Conservation (phyloP, 2,329 filamentous ascomycete genomes). For the Aureobasidium sp. region DNA sequence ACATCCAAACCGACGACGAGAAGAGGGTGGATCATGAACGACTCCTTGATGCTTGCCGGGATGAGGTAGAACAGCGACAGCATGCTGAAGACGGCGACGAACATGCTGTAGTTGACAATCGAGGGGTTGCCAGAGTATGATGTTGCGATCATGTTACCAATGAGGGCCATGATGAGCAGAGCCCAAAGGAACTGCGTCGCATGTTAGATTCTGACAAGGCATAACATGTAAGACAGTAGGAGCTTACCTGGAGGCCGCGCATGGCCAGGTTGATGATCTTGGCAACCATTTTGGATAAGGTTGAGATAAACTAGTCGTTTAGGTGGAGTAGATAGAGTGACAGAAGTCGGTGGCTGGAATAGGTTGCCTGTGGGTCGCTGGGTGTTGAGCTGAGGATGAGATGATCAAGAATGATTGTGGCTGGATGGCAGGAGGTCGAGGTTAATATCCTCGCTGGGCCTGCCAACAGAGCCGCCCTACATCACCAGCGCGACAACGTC, state of each 20-base stretch:
- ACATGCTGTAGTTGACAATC: conserved; percentile 59
- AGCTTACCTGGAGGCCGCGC: conserved; percentile 24
- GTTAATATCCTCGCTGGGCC: conserved; percentile 2
- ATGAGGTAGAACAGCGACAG: conserved; percentile 58
- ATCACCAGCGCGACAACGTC: not conserved
- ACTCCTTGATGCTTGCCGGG: conserved; percentile 47
- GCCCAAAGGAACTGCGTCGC: conserved; percentile 49
- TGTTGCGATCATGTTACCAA: conserved; percentile 56
- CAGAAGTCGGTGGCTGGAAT: not conserved
- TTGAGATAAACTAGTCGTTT: conserved; percentile 4
- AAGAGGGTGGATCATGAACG: conserved; percentile 44
- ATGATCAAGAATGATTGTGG: conserved; percentile 7
- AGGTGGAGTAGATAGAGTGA: conserved; percentile 4
- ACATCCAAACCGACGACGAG: conserved; percentile 52
- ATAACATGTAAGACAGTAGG: not conserved
- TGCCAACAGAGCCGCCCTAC: not conserved
- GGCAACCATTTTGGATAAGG: conserved; percentile 16
- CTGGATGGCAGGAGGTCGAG: conserved; percentile 13
- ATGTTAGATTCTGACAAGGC: not conserved
- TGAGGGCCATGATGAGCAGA: conserved; percentile 53
- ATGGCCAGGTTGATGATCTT: conserved; percentile 24
- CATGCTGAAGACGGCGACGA: conserved; percentile 61
- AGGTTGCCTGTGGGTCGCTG: conserved; percentile 1
- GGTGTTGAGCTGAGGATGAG: conserved; percentile 5
- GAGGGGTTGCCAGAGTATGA: conserved; percentile 48